Evolutionary conservation across 805 yeast genomes (phyloP), one percentile per base, ranked within the genome.

Genomic region (Wilhelminamyces savonicus): DNA sequence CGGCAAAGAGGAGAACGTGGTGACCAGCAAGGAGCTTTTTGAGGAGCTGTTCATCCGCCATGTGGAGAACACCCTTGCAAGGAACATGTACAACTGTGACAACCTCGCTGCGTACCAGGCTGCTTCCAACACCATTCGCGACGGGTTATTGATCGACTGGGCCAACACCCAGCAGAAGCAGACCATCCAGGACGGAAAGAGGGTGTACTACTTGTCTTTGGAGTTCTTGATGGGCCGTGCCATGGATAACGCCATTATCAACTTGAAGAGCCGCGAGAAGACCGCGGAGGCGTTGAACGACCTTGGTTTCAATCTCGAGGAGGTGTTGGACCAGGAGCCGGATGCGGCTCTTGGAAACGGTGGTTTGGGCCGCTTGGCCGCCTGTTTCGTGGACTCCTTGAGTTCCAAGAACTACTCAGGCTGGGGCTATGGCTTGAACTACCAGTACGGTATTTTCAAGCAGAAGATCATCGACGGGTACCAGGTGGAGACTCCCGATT

Each of bases 291-390:
- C 65, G 10, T 52, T 64, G 45, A 68, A 67, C 30, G 86, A 84
- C 31, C 70, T 88, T 44, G 97, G 97, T 8, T 87, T 87, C 71
- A 76, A 78, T 37, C 61, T 87, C 40, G 97, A 88, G 59, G 96
- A 87, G 46, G 69, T 87, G 17, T 64, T 88, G 43, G 77, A 78
- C 29, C 77, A 82, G 48, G 97, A 87, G 59, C 92, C 94, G 0
- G 97, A 87, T 57, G 95, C 96, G 8, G 96, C 87, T 16, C 70
- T 87, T 32, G 97, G 97, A 48, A 88, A 88, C 50, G 97, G 97
- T 52, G 97, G 97, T 40, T 66, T 87, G 33, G 97, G 97, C 39
- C 76, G 97, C 53, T 68, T 87, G 50, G 96, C 96, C 14, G 95
- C 96, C 13, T 88, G 96, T 59, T 87, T 86, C 52, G 75, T 87